These are phyloP conservation scores for Wickerhamomyces sp. DNA, from an alignment of 1,139 yeast species.

Conservation along the genomic window DNA sequence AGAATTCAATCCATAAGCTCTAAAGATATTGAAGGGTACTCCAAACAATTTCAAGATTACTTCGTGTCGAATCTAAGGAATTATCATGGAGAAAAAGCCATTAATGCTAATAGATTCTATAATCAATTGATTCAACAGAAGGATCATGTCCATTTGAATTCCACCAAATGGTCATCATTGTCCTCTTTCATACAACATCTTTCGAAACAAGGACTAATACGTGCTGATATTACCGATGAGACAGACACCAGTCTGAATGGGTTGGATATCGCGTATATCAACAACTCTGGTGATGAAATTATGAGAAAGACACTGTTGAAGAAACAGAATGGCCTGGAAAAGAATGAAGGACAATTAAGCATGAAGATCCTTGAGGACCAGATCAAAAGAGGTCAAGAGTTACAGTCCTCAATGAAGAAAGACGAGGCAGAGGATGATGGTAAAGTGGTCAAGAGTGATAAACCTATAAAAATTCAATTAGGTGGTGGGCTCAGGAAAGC, in stretches of 20 bases:
- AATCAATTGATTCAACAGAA: conserved; percentile 81
- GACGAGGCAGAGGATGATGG: conserved; percentile 17
- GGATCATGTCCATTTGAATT: conserved; percentile 85
- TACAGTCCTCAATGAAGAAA: conserved; percentile 11
- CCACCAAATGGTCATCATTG: conserved; percentile 75
- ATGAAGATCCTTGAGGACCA: conserved; percentile 46
- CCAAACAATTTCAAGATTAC: conserved; percentile 54
- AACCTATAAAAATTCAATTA: conserved; percentile 19
- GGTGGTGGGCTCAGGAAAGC: conserved; percentile 7
- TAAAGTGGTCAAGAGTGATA: conserved; percentile 2
- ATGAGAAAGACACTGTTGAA: conserved; percentile 32
- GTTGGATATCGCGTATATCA: conserved; percentile 47
- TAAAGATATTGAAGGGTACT: conserved; percentile 51
- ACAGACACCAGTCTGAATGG: conserved; percentile 31
- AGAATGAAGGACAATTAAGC: conserved; percentile 41
- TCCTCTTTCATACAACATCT: conserved; percentile 66
- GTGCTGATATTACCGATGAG: conserved; percentile 43
- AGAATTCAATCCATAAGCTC: conserved; percentile 44
- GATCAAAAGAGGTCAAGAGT: conserved; percentile 39
- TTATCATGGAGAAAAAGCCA: conserved; percentile 75
- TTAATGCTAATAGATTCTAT: conserved; percentile 81
- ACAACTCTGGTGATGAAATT: conserved; percentile 42
- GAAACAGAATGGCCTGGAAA: conserved; percentile 32
- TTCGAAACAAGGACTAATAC: conserved; percentile 54
- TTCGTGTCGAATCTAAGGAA: conserved; percentile 60